Percentiles rank a stretch among this genome's conserved stretches.
phyloP scores from a whole-genome alignment of 106 monocot species.

The Alisma plantagoaquatica region DNA sequence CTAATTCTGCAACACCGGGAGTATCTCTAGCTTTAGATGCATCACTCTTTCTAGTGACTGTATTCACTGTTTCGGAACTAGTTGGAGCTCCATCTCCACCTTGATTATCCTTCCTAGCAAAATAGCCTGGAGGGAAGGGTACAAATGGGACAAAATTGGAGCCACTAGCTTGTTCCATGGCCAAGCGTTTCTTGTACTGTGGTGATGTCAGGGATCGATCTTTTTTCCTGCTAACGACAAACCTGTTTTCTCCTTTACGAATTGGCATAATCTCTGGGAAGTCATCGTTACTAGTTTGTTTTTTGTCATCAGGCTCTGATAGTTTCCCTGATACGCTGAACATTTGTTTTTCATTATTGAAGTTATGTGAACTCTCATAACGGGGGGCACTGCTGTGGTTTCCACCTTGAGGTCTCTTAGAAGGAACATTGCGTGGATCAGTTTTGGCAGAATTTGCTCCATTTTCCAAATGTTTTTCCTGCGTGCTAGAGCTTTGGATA shows the following conservation, averaged over 20 bases:
- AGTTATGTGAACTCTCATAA: neutral
- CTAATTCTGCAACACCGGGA: too few species aligned
- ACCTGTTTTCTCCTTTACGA: conserved; percentile 78
- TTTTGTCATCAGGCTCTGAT: too few species aligned
- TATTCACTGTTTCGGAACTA: conserved; percentile 1
- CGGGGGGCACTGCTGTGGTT: neutral
- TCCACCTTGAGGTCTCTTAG: neutral
- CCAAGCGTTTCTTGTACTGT: conserved; percentile 65
- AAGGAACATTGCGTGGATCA: neutral
- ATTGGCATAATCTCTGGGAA: conserved; percentile 93
- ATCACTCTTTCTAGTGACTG: too few species aligned
- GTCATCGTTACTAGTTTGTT: too few species aligned
- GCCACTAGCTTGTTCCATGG: conserved; percentile 72
- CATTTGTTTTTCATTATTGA: too few species aligned
- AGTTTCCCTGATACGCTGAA: too few species aligned
- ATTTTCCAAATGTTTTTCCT: neutral
- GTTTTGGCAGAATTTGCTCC: neutral
- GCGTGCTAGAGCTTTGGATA: neutral
- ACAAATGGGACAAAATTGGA: conserved; percentile 87
- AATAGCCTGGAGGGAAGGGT: conserved; percentile 93
- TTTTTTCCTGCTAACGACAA: conserved; percentile 67
- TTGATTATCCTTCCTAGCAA: conserved; percentile 72
- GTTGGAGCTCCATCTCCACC: conserved; percentile 16
- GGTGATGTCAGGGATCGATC: conserved; percentile 74
- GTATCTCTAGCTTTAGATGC: too few species aligned